Evolutionary conservation across 2,329 filamentous ascomycete species (phyloP), one percentile per base, ranked within the genome.

Genomic region (Penicillium decumbens): DNA sequence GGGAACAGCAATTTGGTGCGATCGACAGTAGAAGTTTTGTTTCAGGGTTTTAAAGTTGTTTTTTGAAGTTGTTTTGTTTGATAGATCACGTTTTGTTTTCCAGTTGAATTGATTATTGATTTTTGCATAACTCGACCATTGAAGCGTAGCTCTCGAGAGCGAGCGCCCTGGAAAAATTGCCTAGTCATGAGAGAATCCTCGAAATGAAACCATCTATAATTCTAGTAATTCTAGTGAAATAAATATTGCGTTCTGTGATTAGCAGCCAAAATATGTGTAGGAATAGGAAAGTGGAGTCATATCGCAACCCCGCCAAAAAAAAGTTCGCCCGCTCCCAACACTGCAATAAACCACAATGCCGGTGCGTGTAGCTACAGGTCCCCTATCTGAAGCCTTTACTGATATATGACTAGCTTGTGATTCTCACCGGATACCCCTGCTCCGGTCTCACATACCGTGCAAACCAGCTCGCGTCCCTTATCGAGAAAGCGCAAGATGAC

Each of bases 371-470:
- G 10, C 45, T 43, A 12, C 7, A 37, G 18, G 15, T 7, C 6
- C 6, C 6, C 9, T 6, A 8, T 6, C 18, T 4, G 4, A 39
- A 9, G 28, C 1, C 15, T 6, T 30, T 3, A 24, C 38, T 46
- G 24, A 48, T 8, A 12, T 25, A 1, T 2, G 0, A 7, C 6
- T 61, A 84, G 81, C 77, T 84, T 61, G 75, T 84, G 51, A 73
- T 83, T 49, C 72, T 84, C 52, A 82, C 81, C 54, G 81, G 81
- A 55, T 83, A 80, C 64, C 82, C 82, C 42, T 82, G 78, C 56
- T 80, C 80, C 59, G 82, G 82, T 60, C 82, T 85, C 59, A 82
- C 80, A 10, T 72, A 81, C 60, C 80, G 82, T 62, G 77, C 80
- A 54, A 65, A 72, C 38, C 82, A 85, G 67, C 74, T 85, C 46